Evolutionary conservation across 352 stramenopile genomes (phyloP), one percentile per base, ranked within the genome.

Genomic region (Phytophthora boehmeriae): DNA sequence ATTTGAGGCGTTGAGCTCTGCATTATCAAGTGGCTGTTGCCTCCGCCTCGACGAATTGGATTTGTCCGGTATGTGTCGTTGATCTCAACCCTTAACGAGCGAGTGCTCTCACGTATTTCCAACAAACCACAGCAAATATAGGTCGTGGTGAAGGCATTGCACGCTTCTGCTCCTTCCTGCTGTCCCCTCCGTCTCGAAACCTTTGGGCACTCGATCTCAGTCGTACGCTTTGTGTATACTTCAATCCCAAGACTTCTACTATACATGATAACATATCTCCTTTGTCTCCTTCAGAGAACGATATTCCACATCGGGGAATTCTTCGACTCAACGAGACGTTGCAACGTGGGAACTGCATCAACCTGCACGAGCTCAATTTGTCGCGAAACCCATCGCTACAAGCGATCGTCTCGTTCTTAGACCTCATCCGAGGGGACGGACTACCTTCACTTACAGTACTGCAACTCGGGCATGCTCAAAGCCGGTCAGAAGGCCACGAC

Each of bases 281-380:
- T 34, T 4, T 51, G 11, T 51, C 16, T 23, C 6, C 23, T 54
- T 16, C 36, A 90, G 81, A 67, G 8, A 90, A 90, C 45, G 68
- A 74, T 25, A 81, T 90, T 39, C 61, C 78, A 16, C 48, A 76
- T 10, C 68, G 68, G 13, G 64, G 57, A 17, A 66, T 86, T 8
- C 47, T 69, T 42, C 55, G 63, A 5, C 61, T 90, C 11, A 69
- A 59, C 13, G 76, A 89, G 17, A 72, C 71, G 28, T 44, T 90
- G 9, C n/a, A 43, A n/a, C 47, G 47, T 20, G 62, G 71, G 22
- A 63, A 73, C 11, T 88, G 73, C 56, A 47, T 54, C 3, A 63
- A 86, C 39, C 70, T 90, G 2, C 72, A 82, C 28, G 50, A 77
- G 3, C 73, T 90, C 39, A 83, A 89, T 35, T 58, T 90, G 17